Evolutionary conservation across 768 basidiomycete species (phyloP).

Genomic region (Psilocybe cyanescens): DNA sequence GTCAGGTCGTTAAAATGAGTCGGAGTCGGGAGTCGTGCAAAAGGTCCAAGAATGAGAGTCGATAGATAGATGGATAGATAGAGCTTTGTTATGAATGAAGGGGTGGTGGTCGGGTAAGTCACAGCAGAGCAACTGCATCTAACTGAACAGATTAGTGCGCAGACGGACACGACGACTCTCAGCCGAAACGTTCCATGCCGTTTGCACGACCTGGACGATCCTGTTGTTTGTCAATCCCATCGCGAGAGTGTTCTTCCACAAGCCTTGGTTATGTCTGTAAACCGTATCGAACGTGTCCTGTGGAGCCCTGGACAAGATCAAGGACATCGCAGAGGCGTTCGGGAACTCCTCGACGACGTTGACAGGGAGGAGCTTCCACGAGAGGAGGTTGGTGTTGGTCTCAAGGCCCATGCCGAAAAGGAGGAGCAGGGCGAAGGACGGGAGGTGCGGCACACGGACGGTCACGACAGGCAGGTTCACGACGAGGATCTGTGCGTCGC

Average conservation of each 20-base stretch:
- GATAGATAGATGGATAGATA: neutral
- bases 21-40: neutral
- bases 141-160: conserved; percentile 16
- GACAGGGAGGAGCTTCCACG: conserved; percentile 56
- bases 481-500: conserved; percentile 27
- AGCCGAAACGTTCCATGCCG: conserved; percentile 76
- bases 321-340: conserved; percentile 59
- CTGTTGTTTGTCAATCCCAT: conserved; percentile 50
- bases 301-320: conserved; percentile 44
- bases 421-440: conserved; percentile 58
- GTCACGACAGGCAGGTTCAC: conserved; percentile 59
- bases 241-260: conserved; percentile 67
- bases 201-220: conserved; percentile 53
- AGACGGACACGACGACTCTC: conserved; percentile 54
- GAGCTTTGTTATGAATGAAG: too few relatives aligned
- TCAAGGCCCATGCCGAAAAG: conserved; percentile 63
- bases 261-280: conserved; percentile 53
- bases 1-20: neutral
- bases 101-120: neutral
- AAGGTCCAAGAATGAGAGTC: neutral
- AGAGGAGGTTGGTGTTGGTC: conserved; percentile 47
- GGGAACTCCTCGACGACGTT: conserved; percentile 65
- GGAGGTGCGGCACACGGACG: conserved; percentile 52
- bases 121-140: neutral
- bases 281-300: conserved; percentile 41